phyloP scores from a whole-genome alignment of 352 stramenopile species.

The Phytophthora melonis region DNA sequence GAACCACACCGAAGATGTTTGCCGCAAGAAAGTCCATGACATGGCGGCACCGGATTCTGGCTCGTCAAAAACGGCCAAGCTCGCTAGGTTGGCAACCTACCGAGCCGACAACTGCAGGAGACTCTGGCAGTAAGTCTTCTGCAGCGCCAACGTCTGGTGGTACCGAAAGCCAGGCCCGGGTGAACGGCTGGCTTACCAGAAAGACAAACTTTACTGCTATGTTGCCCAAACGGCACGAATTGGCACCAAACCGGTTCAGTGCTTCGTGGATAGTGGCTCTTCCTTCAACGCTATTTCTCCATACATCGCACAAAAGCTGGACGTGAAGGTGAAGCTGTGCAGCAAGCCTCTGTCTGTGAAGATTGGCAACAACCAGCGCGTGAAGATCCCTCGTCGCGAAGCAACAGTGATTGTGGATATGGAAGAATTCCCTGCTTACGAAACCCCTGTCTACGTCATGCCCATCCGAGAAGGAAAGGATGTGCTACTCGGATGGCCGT shows the following conservation, averaged over 20 bases:
- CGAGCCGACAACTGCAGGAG: not conserved
- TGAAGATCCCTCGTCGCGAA: not conserved
- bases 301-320: not conserved
- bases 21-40: conserved; percentile 7
- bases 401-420: not conserved
- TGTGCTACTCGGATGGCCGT: not conserved
- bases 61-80: conserved; percentile 19
- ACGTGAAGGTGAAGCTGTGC: not conserved
- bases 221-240: conserved; percentile 1
- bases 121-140: conserved; percentile 10
- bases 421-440: conserved; percentile 5
- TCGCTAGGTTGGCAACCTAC: conserved; percentile 26
- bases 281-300: conserved; percentile 11
- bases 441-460: conserved; percentile 3
- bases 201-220: no score
- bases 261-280: conserved; percentile 17
- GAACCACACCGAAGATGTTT: conserved; percentile 23
- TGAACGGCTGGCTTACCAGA: conserved; percentile 7
- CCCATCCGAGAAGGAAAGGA: conserved; percentile 10
- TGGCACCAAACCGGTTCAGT: not conserved
- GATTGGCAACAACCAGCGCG: conserved; percentile 3
- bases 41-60: conserved; percentile 15
- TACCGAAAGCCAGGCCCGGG: not conserved
- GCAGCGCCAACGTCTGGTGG: conserved; percentile 3
- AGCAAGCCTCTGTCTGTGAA: not conserved